Conservation (phyloP, 345 rosid genomes). For the Psidium guajava region DNA sequence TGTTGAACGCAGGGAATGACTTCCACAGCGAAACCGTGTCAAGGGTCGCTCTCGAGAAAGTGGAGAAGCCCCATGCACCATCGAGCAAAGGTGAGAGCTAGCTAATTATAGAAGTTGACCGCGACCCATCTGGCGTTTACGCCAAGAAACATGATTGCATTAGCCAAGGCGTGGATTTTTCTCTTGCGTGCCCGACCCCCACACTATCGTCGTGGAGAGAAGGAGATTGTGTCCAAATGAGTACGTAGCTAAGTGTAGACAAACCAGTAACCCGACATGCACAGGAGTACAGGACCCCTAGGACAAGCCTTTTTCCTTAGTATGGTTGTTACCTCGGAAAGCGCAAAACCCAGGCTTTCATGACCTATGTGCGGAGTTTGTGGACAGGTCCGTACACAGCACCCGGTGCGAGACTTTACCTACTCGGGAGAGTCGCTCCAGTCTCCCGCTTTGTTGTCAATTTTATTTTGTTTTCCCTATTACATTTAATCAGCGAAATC, state of each 20-base stretch:
- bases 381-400: background rate
- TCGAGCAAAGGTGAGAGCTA: background rate
- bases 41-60: background rate
- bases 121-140: background rate
- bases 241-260: background rate
- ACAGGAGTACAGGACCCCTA: background rate
- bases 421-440: background rate
- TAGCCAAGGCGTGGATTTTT: background rate
- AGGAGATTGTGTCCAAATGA: background rate
- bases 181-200: background rate
- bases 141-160: background rate
- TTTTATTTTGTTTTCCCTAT: background rate
- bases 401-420: background rate
- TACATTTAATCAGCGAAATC: background rate
- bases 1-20: constrained; percentile 1
- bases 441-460: background rate
- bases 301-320: background rate
- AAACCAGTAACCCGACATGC: background rate
- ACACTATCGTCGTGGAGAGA: background rate
- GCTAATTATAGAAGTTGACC: background rate
- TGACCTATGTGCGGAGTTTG: background rate
- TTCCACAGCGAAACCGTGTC: background rate
- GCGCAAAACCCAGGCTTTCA: background rate
- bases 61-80: background rate
- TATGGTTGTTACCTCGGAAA: background rate